Percentiles rank a stretch among this genome's conserved stretches.
Evolutionary conservation across 169 alveolate genomes (phyloP).

Genomic region (Theileria parva): DNA sequence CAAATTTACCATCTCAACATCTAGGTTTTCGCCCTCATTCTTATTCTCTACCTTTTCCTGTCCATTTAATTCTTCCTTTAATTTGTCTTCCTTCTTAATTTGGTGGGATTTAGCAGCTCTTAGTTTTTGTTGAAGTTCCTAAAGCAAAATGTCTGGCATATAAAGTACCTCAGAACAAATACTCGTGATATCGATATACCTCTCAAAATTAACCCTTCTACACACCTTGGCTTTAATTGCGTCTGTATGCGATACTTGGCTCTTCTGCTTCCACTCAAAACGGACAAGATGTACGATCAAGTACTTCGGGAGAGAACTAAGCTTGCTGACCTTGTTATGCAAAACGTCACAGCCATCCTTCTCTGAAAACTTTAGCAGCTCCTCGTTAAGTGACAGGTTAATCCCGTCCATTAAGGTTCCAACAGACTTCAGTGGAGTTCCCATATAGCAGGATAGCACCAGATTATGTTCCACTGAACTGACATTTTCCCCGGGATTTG

Average conservation of each 20-base stretch:
- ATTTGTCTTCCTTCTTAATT: slow-evolving; percentile 16
- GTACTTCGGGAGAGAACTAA: slow-evolving; percentile 89
- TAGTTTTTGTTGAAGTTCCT: slow-evolving; percentile 50
- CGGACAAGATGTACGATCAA: slow-evolving; percentile 92
- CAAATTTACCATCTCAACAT: background rate
- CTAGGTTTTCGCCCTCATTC: slow-evolving; percentile 3
- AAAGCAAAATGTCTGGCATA: slow-evolving; percentile 70
- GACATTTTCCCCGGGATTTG: background rate
- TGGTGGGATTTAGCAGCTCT: slow-evolving; percentile 4
- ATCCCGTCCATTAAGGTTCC: slow-evolving; percentile 90
- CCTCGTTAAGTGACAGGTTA: slow-evolving; percentile 83
- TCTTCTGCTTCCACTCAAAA: slow-evolving; percentile 92
- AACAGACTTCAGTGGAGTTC: slow-evolving; percentile 84
- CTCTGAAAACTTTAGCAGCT: slow-evolving; percentile 82
- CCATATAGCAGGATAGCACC: slow-evolving; percentile 78
- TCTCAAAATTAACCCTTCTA: slow-evolving; percentile 90
- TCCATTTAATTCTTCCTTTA: background rate
- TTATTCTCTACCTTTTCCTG: slow-evolving; percentile 29
- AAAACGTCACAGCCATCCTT: slow-evolving; percentile 78
- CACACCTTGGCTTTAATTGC: slow-evolving; percentile 95
- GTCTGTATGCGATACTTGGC: slow-evolving; percentile 77
- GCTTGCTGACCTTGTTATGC: slow-evolving; percentile 83
- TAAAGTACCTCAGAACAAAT: slow-evolving; percentile 89
- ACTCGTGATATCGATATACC: slow-evolving; percentile 87
- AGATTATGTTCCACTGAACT: slow-evolving; percentile 27